These are phyloP conservation scores for Pseudonitzschia pungens DNA, from an alignment of 108 stramenopile species.

Conservation along the genomic window DNA sequence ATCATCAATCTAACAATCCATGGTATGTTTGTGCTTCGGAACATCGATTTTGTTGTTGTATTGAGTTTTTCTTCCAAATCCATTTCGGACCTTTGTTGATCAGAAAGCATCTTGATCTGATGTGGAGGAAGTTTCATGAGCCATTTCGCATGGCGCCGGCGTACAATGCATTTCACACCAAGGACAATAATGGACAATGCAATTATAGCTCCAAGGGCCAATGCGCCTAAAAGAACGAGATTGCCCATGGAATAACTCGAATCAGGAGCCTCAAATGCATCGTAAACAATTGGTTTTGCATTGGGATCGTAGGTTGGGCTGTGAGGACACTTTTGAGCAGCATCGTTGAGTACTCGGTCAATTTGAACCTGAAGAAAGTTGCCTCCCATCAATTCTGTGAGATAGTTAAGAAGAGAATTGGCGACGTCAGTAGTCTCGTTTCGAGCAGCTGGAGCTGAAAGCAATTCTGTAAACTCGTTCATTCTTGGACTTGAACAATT, in stretches of 20 bases:
- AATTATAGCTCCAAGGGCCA: constrained; percentile 25
- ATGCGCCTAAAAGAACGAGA: constrained; percentile 43
- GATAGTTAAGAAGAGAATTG: constrained; percentile 53
- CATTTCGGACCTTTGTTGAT: constrained; percentile 29
- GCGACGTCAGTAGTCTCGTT: constrained; percentile 50
- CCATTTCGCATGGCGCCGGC: constrained; percentile 54
- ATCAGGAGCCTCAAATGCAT: constrained; percentile 27
- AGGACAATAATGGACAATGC: constrained; percentile 26
- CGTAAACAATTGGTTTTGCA: constrained; percentile 37
- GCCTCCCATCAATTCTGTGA: constrained; percentile 43
- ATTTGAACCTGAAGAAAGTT: constrained; percentile 61
- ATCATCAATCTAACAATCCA: constrained; percentile 43
- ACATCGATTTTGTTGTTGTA: constrained; percentile 48
- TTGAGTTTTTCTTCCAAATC: constrained; percentile 44
- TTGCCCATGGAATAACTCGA: constrained; percentile 35
- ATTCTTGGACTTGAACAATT: constrained; percentile 63
- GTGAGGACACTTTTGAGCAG: constrained; percentile 61
- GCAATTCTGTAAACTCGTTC: constrained; percentile 44
- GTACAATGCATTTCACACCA: constrained; percentile 33
- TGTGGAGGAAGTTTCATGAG: constrained; percentile 37
- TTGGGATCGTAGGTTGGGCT: constrained; percentile 44
- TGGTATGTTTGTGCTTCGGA: constrained; percentile 50
- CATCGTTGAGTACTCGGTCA: constrained; percentile 62
- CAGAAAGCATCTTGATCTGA: constrained; percentile 16
- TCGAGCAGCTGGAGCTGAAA: constrained; percentile 46